A percentile compares a stretch with the other conserved stretches of the same genome.
These are phyloP conservation scores for Microdochium paspali DNA, from an alignment of 2,329 filamentous ascomycete genomes.

Conservation along the genomic window DNA sequence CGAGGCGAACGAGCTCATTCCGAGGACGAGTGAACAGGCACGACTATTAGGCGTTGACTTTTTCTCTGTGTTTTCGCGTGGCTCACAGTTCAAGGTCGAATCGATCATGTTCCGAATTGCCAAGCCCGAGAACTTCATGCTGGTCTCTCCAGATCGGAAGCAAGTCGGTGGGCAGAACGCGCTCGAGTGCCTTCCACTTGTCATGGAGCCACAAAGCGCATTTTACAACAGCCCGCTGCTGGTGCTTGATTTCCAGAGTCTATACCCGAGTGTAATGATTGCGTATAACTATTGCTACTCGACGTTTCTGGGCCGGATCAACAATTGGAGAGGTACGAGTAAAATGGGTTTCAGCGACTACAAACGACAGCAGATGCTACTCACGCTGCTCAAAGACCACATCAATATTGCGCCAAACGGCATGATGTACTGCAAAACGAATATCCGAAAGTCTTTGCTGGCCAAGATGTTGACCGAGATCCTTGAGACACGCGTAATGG, in stretches of 20 bases:
- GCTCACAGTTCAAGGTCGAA: conserved; percentile 97
- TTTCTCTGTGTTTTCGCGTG: conserved; percentile 88
- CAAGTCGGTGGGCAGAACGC: conserved; percentile 94
- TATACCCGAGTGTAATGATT: conserved; percentile 98
- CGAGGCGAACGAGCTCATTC: conserved; percentile 79
- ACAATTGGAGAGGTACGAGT: conserved; percentile 79
- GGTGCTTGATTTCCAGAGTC: conserved; percentile 89
- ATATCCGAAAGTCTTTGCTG: conserved; percentile 80
- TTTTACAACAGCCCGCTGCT: conserved; percentile 87
- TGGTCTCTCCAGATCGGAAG: conserved; percentile 81
- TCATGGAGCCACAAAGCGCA: conserved; percentile 94
- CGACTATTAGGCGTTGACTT: conserved; percentile 91
- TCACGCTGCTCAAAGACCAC: conserved; percentile 71
- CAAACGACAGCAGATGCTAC: conserved; percentile 61
- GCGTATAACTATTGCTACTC: conserved; percentile 99
- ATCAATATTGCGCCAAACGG: conserved; percentile 93
- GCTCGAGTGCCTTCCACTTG: conserved; percentile 83
- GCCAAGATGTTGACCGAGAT: conserved; percentile 97
- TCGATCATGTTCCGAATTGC: conserved; percentile 98
- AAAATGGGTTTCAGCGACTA: conserved; percentile 95
- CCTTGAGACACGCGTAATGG: conserved; percentile 91
- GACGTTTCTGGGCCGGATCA: conserved; percentile 81
- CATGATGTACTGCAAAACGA: conserved; percentile 85
- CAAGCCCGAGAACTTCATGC: conserved; percentile 88
- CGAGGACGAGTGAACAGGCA: conserved; percentile 89